Evolutionary conservation across 2,329 filamentous ascomycete genomes (phyloP).

Genomic region (Diaporthe amygdali): DNA sequence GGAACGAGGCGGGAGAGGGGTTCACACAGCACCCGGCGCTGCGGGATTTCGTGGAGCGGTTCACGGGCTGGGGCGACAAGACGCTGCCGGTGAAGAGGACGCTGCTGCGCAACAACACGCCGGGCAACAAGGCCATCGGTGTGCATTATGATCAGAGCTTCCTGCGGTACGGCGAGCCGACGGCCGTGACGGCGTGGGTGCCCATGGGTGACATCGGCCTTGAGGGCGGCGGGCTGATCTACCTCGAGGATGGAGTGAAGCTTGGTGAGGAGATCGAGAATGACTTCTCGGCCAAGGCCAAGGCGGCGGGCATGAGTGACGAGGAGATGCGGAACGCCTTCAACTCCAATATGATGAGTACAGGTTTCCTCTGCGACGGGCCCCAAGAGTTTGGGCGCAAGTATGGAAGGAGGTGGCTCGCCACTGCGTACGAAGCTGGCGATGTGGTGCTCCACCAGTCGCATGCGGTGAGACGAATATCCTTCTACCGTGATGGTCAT

Average conservation of each 20-base stretch:
- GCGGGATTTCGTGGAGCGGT: constrained; percentile 51
- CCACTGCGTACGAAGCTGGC: constrained; percentile 44
- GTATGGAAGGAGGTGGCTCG: constrained; percentile 39
- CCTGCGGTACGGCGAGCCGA: constrained; percentile 58
- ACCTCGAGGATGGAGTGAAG: constrained; percentile 53
- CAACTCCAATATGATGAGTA: constrained; percentile 65
- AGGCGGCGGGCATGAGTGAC: constrained; percentile 52
- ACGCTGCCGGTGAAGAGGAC: constrained; percentile 53
- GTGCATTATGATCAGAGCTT: constrained; percentile 68
- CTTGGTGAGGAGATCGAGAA: constrained; percentile 56
- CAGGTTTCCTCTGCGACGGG: constrained; percentile 56
- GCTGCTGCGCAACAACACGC: constrained; percentile 61
- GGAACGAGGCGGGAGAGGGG: constrained; percentile 54
- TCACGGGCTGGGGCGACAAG: constrained; percentile 59
- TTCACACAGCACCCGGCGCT: constrained; percentile 47
- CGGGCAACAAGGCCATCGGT: constrained; percentile 60
- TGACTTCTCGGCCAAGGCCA: constrained; percentile 54
- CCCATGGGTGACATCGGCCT: constrained; percentile 59
- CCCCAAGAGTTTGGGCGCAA: constrained; percentile 42
- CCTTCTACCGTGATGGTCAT: too few species aligned
- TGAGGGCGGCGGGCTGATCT: constrained; percentile 63
- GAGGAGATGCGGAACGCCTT: constrained; percentile 57
- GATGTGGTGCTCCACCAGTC: constrained; percentile 46
- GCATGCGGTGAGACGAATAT: constrained; percentile 26
- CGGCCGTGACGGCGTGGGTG: constrained; percentile 62